Percentiles rank a stretch among this genome's conserved stretches.
phyloP scores from a whole-genome alignment of 1,284 basidiomycete species.

The Irpex sp. region DNA sequence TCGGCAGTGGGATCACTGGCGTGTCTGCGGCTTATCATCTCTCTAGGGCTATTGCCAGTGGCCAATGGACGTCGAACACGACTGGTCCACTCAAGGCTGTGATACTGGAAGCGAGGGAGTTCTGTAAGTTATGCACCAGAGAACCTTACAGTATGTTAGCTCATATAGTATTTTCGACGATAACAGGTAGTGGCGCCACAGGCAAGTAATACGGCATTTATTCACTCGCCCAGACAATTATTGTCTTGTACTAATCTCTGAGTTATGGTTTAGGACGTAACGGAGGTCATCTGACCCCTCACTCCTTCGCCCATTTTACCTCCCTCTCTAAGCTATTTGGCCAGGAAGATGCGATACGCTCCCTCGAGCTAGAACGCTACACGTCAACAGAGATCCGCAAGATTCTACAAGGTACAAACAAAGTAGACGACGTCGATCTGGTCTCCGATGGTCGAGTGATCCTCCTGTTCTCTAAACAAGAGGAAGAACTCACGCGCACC shows the following conservation, averaged over 20 bases:
- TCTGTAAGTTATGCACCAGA: slow-evolving; percentile 60
- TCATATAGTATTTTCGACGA: too few relatives aligned
- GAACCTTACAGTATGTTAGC: too few relatives aligned
- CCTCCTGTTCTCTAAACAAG: slow-evolving; percentile 58
- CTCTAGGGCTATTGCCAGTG: slow-evolving; percentile 43
- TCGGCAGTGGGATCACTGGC: slow-evolving; percentile 85
- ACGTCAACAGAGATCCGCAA: slow-evolving; percentile 57
- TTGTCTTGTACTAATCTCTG: not conserved
- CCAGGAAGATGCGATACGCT: slow-evolving; percentile 59
- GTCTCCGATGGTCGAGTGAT: slow-evolving; percentile 65
- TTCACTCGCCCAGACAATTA: not conserved
- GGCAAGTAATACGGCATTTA: not conserved
- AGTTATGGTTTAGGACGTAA: slow-evolving; percentile 63
- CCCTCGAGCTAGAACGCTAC: slow-evolving; percentile 66
- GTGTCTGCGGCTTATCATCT: slow-evolving; percentile 79
- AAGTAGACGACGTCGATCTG: slow-evolving; percentile 66
- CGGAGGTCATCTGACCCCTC: slow-evolving; percentile 79
- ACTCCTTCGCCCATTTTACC: slow-evolving; percentile 55
- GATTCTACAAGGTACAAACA: slow-evolving; percentile 54
- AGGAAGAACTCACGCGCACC: slow-evolving; percentile 42
- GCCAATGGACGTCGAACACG: slow-evolving; percentile 1
- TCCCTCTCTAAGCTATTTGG: slow-evolving; percentile 50
- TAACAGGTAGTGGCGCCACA: slow-evolving; percentile 66
- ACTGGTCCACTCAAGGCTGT: slow-evolving; percentile 52
- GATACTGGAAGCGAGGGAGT: slow-evolving; percentile 81